Base-by-base conservation (phyloP, 805 yeast species). In the Saturnispora hagleri region DNA sequence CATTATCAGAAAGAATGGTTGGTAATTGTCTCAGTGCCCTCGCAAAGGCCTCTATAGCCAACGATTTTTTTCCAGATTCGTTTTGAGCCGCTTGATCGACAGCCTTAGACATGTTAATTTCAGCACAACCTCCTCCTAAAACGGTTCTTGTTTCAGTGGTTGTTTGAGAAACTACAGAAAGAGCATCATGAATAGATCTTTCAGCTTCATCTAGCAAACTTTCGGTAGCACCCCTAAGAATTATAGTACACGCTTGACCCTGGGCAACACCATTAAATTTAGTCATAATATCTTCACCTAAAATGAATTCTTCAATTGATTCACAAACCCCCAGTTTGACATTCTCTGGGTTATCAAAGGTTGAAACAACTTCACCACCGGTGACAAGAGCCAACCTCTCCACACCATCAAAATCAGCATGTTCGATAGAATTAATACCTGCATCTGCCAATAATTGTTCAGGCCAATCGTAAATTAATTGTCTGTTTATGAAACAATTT, bases 181-280 rank as follows among this genome's bases (percentile, higher is more conserved):
- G 75, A 2, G 99, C 98, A 70, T 93, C 99, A 63, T 93, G 99
- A 53, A 93, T 73, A 0, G 97, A 91, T 70, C 99, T 81, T 69
- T 93, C 99, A 26, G 95, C 97, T 73, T 93, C 99, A 51, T 96
- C 97, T 63, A 93, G 84, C 40, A 93, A 95, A 74, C 93, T 99
- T 63, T 91, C 97, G 24, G 98, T 96, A 57, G 99, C 98, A 58
- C 99, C 99, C 67, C 99, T 80, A 59, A 93, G 73, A 26, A 93
- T 96, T 61, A 93, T 82, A 2, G 97, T 89, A 74, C 99, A 93
- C 5, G 98, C 98, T 69, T 88, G 88, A 55, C 97, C 96, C 15
- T 90, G 90, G 50, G 88, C 84, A 56, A 91, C 95, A 31, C 99
- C 99, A n/a, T 93, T 81, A 63, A 93, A 93, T 69, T 86, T 88